Evolutionary conservation across 2,329 filamentous ascomycete species (phyloP).

Genomic region (Cercospora canescens): DNA sequence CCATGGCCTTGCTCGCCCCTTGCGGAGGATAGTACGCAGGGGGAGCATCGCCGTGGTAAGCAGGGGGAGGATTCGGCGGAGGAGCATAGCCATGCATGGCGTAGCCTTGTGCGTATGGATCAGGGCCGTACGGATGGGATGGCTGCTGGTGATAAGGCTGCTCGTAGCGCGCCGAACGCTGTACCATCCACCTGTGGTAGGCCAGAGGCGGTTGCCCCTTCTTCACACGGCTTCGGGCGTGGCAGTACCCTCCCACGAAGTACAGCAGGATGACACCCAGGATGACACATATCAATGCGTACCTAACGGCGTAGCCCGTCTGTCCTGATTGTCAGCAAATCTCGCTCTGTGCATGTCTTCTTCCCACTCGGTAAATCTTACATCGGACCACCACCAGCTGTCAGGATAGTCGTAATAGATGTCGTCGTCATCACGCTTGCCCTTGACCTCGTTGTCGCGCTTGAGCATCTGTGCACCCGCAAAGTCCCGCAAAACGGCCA

Average conservation of each 20-base stretch:
- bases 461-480: background rate
- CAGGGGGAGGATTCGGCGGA: slow-evolving; percentile 34
- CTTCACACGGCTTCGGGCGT: slow-evolving; percentile 66
- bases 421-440: background rate
- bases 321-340: slow-evolving; percentile 11
- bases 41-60: slow-evolving; percentile 37
- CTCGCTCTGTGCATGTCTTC: background rate
- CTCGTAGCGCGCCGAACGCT: slow-evolving; percentile 20
- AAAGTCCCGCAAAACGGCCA: background rate
- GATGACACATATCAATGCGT: slow-evolving; percentile 66
- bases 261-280: slow-evolving; percentile 60
- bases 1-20: slow-evolving; percentile 36
- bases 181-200: slow-evolving; percentile 62
- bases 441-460: background rate
- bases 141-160: slow-evolving; percentile 16
- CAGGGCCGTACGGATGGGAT: slow-evolving; percentile 19
- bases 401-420: background rate
- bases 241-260: slow-evolving; percentile 67
- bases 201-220: slow-evolving; percentile 65
- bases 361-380: background rate
- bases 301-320: slow-evolving; percentile 62
- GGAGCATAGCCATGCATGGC: slow-evolving; percentile 31
- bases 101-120: slow-evolving; percentile 25
- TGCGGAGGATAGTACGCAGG: slow-evolving; percentile 39
- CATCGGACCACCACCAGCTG: slow-evolving; percentile 14